Conservation (phyloP, 371 early-diverging fungal genomes). For the Mortierella sp. region DNA sequence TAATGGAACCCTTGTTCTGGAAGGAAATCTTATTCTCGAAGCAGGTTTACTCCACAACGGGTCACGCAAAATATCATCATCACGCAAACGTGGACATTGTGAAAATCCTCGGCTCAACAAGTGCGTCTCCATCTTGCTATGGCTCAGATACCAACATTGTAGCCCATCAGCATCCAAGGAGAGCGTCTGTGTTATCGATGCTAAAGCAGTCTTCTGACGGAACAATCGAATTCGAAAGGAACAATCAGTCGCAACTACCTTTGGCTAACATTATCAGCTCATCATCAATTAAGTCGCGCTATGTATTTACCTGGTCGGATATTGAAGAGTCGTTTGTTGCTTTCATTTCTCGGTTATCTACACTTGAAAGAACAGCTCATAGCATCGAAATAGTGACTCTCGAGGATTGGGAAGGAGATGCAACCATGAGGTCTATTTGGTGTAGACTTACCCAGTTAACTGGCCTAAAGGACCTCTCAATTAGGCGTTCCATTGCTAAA, state of each 20-base stretch:
- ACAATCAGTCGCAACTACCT: background rate
- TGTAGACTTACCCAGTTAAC: background rate
- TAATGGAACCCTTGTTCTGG: constrained; percentile 44
- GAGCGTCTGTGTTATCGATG: no score
- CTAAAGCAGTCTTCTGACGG: no score
- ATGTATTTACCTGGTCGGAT: constrained; percentile 3
- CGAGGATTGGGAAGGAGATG: constrained; percentile 27
- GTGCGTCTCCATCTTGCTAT: background rate
- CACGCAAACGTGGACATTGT: background rate
- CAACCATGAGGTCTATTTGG: constrained; percentile 7
- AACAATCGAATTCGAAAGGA: background rate
- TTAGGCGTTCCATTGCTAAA: constrained; percentile 13
- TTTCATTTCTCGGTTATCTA: constrained; percentile 19
- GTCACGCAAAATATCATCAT: background rate
- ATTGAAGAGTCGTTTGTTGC: constrained; percentile 27
- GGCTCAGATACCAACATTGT: constrained; percentile 30
- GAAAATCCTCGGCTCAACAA: background rate
- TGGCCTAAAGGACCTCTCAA: constrained; percentile 2
- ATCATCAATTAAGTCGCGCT: background rate
- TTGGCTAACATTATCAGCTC: background rate
- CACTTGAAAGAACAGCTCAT: background rate
- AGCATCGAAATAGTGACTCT: constrained; percentile 7
- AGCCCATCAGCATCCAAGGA: constrained; percentile 15
- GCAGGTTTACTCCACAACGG: constrained; percentile 14
- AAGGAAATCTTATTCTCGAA: constrained; percentile 28